Evolutionary conservation across 495 filamentous ascomycete genomes (phyloP).

Genomic region (Aspergillus avenaceus): DNA sequence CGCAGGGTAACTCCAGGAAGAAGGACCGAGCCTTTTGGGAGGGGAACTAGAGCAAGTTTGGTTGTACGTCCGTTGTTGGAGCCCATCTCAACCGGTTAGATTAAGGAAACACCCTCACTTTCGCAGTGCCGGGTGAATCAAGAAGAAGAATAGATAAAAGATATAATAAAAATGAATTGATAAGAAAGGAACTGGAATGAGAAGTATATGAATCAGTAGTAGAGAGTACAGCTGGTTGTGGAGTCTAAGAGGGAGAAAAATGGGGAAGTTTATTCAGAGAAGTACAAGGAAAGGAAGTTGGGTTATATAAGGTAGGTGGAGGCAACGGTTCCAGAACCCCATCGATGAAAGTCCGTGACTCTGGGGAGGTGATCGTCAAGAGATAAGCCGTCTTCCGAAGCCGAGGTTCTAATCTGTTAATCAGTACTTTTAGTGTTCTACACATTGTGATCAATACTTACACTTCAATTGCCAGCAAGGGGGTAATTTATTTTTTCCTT

Average conservation of each 20-base stretch:
- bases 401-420: too few species aligned
- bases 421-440: too few species aligned
- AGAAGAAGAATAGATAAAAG: too few species aligned
- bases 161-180: too few species aligned
- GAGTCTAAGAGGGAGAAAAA: not conserved
- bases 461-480: too few species aligned
- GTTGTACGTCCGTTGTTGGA: constrained; percentile 40
- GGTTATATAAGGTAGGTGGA: constrained; percentile 8
- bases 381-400: constrained; percentile 34
- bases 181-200: not conserved
- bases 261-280: not conserved
- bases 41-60: constrained; percentile 69
- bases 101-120: not conserved
- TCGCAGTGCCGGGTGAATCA: constrained; percentile 7
- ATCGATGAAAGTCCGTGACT: constrained; percentile 22
- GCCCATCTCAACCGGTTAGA: constrained; percentile 31
- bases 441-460: too few species aligned
- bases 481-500: too few species aligned
- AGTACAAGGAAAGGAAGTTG: constrained; percentile 4
- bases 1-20: constrained; percentile 76
- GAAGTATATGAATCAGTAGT: not conserved
- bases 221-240: not conserved
- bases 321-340: constrained; percentile 31
- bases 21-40: constrained; percentile 69
- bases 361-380: constrained; percentile 33